phyloP scores from a whole-genome alignment of 805 yeast genomes.

The Candida loeiensis region DNA sequence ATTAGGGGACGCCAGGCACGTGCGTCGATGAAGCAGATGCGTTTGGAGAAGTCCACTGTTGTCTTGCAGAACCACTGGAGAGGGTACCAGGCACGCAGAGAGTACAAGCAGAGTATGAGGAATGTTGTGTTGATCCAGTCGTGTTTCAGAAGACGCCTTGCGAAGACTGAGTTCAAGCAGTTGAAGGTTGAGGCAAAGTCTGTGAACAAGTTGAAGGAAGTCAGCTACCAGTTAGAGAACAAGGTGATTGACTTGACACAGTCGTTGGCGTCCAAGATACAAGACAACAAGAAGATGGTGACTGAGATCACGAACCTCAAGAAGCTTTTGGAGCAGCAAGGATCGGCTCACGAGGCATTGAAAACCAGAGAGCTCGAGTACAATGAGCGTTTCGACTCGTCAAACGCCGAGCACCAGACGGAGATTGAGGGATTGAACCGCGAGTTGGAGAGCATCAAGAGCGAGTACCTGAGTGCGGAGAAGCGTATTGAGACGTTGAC shows the following conservation, averaged over 20 bases:
- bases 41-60: slow-evolving; percentile 61
- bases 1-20: slow-evolving; percentile 56
- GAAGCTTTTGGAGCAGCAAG: slow-evolving; percentile 49
- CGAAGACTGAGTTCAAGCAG: slow-evolving; percentile 57
- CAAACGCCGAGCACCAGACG: slow-evolving; percentile 45
- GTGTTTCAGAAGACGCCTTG: slow-evolving; percentile 70
- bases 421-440: slow-evolving; percentile 50
- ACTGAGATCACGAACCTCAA: slow-evolving; percentile 51
- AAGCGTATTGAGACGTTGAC: slow-evolving; percentile 57
- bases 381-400: slow-evolving; percentile 42
- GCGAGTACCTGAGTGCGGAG: slow-evolving; percentile 56
- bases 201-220: slow-evolving; percentile 84
- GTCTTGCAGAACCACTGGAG: slow-evolving; percentile 72
- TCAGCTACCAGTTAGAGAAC: slow-evolving; percentile 89
- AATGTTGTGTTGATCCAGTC: slow-evolving; percentile 75
- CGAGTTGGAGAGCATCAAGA: slow-evolving; percentile 52
- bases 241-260: slow-evolving; percentile 96
- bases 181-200: slow-evolving; percentile 88
- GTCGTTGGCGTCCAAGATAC: slow-evolving; percentile 70
- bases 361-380: slow-evolving; percentile 55
- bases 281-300: slow-evolving; percentile 73
- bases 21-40: slow-evolving; percentile 44
- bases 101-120: slow-evolving; percentile 43
- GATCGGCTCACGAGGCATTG: slow-evolving; percentile 49
- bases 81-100: slow-evolving; percentile 58